These are phyloP conservation scores for Jackrogersella minutella DNA, from an alignment of 495 filamentous ascomycete species.

Conservation along the genomic window DNA sequence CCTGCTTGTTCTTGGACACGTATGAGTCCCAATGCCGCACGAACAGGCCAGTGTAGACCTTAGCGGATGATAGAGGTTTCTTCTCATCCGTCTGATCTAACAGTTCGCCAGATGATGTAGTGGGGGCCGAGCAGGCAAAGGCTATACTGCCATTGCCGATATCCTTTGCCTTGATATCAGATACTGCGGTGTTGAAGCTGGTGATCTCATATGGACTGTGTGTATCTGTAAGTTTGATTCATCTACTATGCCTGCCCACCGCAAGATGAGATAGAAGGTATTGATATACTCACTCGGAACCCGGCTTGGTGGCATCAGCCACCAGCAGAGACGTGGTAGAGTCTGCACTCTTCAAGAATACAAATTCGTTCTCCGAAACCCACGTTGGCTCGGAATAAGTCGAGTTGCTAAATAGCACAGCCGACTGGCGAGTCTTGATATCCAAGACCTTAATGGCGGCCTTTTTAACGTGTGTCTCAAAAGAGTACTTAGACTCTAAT, in stretches of 20 bases:
- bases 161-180: slow-evolving; percentile 74
- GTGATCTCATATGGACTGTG: slow-evolving; percentile 66
- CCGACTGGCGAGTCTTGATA: slow-evolving; percentile 70
- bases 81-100: slow-evolving; percentile 66
- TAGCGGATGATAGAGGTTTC: slow-evolving; percentile 65
- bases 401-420: slow-evolving; percentile 68
- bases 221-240: not conserved
- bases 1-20: slow-evolving; percentile 70
- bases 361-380: slow-evolving; percentile 71
- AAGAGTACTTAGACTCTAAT: slow-evolving; percentile 80
- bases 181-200: slow-evolving; percentile 70
- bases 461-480: slow-evolving; percentile 77
- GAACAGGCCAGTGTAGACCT: slow-evolving; percentile 74
- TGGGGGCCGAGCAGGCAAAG: slow-evolving; percentile 70
- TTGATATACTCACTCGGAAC: slow-evolving; percentile 46
- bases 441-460: slow-evolving; percentile 80
- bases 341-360: slow-evolving; percentile 70
- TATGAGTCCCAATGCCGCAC: slow-evolving; percentile 82
- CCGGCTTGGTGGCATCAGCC: slow-evolving; percentile 63
- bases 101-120: slow-evolving; percentile 67
- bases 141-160: slow-evolving; percentile 71
- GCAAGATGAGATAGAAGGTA: not conserved
- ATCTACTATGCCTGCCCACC: slow-evolving; percentile 30
- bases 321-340: slow-evolving; percentile 67
- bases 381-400: slow-evolving; percentile 76